These are phyloP conservation scores for Pestalotiopsis sp. DNA, from an alignment of 2,329 filamentous ascomycete species.

Conservation along the genomic window DNA sequence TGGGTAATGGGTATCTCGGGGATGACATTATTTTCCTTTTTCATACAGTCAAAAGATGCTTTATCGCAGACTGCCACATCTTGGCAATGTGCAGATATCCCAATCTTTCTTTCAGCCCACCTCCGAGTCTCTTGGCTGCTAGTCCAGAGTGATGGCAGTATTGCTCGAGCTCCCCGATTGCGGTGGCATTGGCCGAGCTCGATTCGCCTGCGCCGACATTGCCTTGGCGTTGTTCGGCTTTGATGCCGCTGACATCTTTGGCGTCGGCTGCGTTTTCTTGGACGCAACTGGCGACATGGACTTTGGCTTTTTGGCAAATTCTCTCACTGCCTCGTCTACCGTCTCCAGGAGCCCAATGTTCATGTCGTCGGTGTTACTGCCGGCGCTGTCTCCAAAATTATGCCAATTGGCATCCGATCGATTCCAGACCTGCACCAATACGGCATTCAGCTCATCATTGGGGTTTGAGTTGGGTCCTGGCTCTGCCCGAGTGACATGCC, in stretches of 20 bases:
- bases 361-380: conserved; percentile 40
- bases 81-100: not conserved
- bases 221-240: conserved; percentile 2
- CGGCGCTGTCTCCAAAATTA: conserved; percentile 43
- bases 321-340: conserved; percentile 47
- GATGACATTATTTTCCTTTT: not conserved
- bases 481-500: conserved; percentile 49
- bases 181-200: conserved; percentile 2
- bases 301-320: not conserved
- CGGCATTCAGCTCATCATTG: conserved; percentile 32
- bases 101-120: not conserved
- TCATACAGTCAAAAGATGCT: not conserved
- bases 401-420: conserved; percentile 30
- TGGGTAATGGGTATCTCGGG: conserved; percentile 5
- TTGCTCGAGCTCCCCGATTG: not conserved
- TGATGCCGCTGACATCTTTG: not conserved
- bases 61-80: not conserved
- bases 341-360: conserved; percentile 48
- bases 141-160: conserved; percentile 5
- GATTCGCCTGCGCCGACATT: conserved; percentile 6
- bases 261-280: conserved; percentile 9
- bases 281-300: conserved; percentile 25
- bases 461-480: conserved; percentile 22
- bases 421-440: conserved; percentile 30
- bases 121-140: not conserved